Evolutionary conservation across 164 flowering plant genomes (phyloP).

Genomic region (Magnolia officinalis): DNA sequence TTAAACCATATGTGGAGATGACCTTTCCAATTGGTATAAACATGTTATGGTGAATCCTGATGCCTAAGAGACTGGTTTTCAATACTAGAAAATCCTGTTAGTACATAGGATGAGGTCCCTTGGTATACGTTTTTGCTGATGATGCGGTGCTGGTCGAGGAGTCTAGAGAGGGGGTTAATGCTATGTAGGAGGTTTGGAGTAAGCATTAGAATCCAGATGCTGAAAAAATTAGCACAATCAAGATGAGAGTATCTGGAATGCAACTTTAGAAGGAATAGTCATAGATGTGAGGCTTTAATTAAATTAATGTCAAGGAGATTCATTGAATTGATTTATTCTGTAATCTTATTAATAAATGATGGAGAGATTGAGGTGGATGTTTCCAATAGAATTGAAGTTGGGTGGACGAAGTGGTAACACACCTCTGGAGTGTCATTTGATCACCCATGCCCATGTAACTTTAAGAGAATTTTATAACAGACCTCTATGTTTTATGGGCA

Average conservation of each 20-base stretch:
- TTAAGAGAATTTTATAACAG: too few relatives aligned
- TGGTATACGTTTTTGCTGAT: not conserved
- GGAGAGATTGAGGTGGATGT: not conserved
- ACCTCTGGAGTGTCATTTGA: not conserved
- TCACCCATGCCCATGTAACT: not conserved
- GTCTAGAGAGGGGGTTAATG: not conserved
- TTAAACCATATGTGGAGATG: too few relatives aligned
- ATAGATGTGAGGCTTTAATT: not conserved
- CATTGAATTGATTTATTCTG: not conserved
- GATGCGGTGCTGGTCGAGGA: not conserved
- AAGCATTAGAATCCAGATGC: not conserved
- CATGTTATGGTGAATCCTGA: too few relatives aligned
- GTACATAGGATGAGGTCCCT: not conserved
- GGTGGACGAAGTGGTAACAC: not conserved
- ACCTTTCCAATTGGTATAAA: too few relatives aligned
- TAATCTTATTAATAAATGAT: not conserved
- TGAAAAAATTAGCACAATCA: not conserved
- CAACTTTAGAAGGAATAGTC: not conserved
- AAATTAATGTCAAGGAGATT: not conserved
- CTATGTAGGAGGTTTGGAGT: too few relatives aligned
- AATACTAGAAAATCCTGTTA: too few relatives aligned
- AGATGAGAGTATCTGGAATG: not conserved
- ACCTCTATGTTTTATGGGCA: too few relatives aligned
- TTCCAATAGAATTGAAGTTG: not conserved
- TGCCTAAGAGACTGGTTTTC: too few relatives aligned